Percentiles rank a stretch among this genome's conserved stretches.
These are phyloP conservation scores for Saitozyma sp. DNA, from an alignment of 768 basidiomycete species.

Conservation along the genomic window DNA sequence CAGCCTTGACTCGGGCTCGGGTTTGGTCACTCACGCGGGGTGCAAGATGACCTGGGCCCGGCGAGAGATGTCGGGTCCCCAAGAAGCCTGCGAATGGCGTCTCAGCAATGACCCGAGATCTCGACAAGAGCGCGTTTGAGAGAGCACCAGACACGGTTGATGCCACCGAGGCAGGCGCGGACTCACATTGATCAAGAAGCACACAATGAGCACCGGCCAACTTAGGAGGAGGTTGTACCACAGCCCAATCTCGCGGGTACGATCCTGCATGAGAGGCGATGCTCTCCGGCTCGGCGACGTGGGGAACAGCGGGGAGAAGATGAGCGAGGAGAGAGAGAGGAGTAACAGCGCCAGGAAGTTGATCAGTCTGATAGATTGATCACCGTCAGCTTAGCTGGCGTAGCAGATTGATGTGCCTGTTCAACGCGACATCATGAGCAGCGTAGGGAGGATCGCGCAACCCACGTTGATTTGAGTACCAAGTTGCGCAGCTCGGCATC, in stretches of 20 bases:
- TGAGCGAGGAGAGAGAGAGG: constrained; percentile 42
- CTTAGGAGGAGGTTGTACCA: constrained; percentile 48
- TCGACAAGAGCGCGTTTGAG: background rate
- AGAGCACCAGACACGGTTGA: background rate
- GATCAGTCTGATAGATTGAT: constrained; percentile 35
- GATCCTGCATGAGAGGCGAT: constrained; percentile 16
- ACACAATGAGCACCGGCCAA: constrained; percentile 48
- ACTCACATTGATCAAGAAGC: constrained; percentile 51
- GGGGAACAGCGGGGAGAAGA: constrained; percentile 41
- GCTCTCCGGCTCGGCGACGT: constrained; percentile 9
- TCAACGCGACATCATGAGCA: background rate
- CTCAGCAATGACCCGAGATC: constrained; percentile 3
- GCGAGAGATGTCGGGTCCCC: constrained; percentile 46
- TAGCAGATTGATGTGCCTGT: background rate
- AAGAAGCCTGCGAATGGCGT: constrained; percentile 23
- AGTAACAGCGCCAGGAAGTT: constrained; percentile 49
- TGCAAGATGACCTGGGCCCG: constrained; percentile 43
- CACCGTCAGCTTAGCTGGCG: background rate
- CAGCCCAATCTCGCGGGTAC: constrained; percentile 39
- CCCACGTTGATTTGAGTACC: constrained; percentile 44
- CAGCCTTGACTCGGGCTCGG: too few relatives aligned
- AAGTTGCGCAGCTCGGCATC: constrained; percentile 47
- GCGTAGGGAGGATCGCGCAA: background rate
- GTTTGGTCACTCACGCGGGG: constrained; percentile 26
- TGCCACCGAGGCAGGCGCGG: background rate